phyloP scores from a whole-genome alignment of 805 yeast species.

The Candida awuae region DNA sequence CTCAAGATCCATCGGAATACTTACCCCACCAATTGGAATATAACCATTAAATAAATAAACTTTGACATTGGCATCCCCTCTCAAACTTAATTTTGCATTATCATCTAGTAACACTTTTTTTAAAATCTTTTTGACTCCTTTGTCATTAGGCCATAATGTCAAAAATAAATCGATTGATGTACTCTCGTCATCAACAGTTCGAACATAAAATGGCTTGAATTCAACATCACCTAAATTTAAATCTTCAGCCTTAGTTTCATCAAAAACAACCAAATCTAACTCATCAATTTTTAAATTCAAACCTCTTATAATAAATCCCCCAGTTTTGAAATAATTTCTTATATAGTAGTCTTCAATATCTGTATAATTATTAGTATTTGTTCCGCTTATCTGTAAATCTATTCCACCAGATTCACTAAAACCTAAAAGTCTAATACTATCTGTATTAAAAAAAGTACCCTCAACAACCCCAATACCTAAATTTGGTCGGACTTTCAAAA shows the following conservation, averaged over 20 bases:
- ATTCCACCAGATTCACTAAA: conserved; percentile 28
- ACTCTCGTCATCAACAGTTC: conserved; percentile 21
- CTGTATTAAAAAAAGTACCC: conserved; percentile 27
- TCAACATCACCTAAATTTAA: conserved; percentile 27
- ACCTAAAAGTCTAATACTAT: conserved; percentile 26
- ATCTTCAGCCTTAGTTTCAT: conserved; percentile 18
- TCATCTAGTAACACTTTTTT: conserved; percentile 27
- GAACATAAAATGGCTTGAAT: conserved; percentile 29
- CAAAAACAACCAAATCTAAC: conserved; percentile 24
- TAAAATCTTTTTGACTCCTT: conserved; percentile 27
- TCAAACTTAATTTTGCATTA: conserved; percentile 25
- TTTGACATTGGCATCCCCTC: conserved; percentile 29
- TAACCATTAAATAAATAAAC: conserved; percentile 28
- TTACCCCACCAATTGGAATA: conserved; percentile 27
- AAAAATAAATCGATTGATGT: conserved; percentile 25
- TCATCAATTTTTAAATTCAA: conserved; percentile 26
- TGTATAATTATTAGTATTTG: conserved; percentile 26
- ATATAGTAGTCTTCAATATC: conserved; percentile 24
- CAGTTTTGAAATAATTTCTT: conserved; percentile 24
- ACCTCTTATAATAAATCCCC: conserved; percentile 25
- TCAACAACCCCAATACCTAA: conserved; percentile 27
- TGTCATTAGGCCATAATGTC: conserved; percentile 28
- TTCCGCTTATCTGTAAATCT: conserved; percentile 27
- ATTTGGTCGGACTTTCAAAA: conserved; percentile 19
- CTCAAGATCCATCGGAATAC: conserved; percentile 27